phyloP scores from a whole-genome alignment of 1,139 yeast species.

The Spathaspora jeffriesii region DNA sequence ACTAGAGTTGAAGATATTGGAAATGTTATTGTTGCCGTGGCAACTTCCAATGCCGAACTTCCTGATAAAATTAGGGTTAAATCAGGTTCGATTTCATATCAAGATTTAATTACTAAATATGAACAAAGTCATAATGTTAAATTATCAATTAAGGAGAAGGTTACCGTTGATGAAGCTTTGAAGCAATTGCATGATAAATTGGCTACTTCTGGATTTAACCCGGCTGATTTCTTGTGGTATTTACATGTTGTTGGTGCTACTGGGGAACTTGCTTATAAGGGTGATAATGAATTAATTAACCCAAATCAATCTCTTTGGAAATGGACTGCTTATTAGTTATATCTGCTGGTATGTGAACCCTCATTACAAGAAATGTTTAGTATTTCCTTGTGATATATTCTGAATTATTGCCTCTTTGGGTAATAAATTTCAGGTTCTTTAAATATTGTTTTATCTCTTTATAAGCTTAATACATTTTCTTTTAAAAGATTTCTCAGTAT shows the following conservation, averaged over 20 bases:
- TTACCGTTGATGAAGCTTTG: slow-evolving; percentile 30
- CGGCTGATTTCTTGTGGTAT: slow-evolving; percentile 30
- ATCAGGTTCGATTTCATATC: slow-evolving; percentile 40
- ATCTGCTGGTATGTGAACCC: too few relatives aligned
- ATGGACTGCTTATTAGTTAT: slow-evolving; percentile 33
- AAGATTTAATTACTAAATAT: slow-evolving; percentile 39
- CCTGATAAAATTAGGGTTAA: slow-evolving; percentile 48
- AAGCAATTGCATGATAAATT: slow-evolving; percentile 28
- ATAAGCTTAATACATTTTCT: too few relatives aligned
- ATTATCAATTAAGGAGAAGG: slow-evolving; percentile 25
- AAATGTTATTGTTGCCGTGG: slow-evolving; percentile 37
- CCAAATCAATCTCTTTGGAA: slow-evolving; percentile 55
- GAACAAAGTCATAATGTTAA: slow-evolving; percentile 40
- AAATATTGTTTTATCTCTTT: too few relatives aligned
- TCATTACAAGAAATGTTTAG: neutral
- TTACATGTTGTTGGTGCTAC: slow-evolving; percentile 24
- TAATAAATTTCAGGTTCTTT: too few relatives aligned
- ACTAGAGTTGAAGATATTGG: slow-evolving; percentile 50
- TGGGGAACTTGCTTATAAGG: slow-evolving; percentile 36
- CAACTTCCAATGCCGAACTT: slow-evolving; percentile 35
- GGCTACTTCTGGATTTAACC: slow-evolving; percentile 26
- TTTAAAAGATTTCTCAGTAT: too few relatives aligned
- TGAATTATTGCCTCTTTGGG: too few relatives aligned
- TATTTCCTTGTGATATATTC: too few relatives aligned
- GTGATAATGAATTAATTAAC: slow-evolving; percentile 53